These are phyloP conservation scores for Ustilago tritici DNA, from an alignment of 1,284 basidiomycete genomes.

Conservation along the genomic window DNA sequence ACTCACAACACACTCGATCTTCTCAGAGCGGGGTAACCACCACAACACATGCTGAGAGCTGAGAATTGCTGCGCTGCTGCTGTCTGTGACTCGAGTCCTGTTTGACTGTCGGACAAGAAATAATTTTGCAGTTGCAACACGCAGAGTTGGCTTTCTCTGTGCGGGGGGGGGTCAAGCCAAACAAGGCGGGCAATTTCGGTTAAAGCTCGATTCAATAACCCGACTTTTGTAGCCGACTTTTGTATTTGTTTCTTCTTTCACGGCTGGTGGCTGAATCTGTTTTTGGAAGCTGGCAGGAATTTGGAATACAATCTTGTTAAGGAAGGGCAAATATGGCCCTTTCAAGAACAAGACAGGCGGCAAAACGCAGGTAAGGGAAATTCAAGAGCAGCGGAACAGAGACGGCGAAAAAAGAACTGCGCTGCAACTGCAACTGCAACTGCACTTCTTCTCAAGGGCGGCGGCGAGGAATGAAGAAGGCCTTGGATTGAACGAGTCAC, in stretches of 20 bases:
- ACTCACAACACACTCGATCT: constrained; percentile 9
- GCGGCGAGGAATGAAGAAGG: background rate
- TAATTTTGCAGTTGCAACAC: background rate
- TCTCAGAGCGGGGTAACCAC: constrained; percentile 34
- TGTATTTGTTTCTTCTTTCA: constrained; percentile 16
- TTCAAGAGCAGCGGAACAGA: background rate
- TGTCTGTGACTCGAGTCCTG: constrained; percentile 28
- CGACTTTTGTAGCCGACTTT: constrained; percentile 14
- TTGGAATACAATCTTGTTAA: constrained; percentile 5
- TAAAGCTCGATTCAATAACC: constrained; percentile 17
- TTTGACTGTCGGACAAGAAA: background rate
- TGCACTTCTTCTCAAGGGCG: background rate
- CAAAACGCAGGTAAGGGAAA: background rate
- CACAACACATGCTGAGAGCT: background rate
- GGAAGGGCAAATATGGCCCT: background rate
- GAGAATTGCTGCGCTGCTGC: too few relatives aligned
- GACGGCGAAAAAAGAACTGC: constrained; percentile 13
- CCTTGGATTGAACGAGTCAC: constrained; percentile 16
- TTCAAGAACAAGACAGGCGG: background rate
- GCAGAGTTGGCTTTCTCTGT: background rate
- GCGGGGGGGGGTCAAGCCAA: background rate
- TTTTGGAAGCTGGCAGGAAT: background rate
- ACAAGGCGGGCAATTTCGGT: constrained; percentile 29
- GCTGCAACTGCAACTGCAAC: background rate
- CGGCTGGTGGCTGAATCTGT: constrained; percentile 1